These are phyloP conservation scores for Brassica nigra DNA, from an alignment of 345 rosid genomes.

Conservation along the genomic window DNA sequence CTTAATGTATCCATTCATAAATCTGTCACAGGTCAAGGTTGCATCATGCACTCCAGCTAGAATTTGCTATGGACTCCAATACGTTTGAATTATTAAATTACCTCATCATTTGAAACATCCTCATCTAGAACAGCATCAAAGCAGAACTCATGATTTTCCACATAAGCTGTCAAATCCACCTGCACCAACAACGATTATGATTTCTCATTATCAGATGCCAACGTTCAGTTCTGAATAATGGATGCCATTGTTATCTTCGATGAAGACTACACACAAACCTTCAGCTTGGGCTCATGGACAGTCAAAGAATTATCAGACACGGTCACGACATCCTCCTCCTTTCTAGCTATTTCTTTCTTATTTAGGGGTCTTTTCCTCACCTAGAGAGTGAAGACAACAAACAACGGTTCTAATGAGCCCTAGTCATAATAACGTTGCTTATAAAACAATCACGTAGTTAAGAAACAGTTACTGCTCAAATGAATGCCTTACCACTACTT, in stretches of 20 bases:
- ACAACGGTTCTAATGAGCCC: constrained; percentile 16
- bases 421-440: constrained; percentile 2
- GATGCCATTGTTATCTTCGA: constrained; percentile 33
- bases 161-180: constrained; percentile 99
- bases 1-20: constrained; percentile 1
- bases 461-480: constrained; percentile 2
- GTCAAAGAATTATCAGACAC: constrained; percentile 72
- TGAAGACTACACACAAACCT: constrained; percentile 57
- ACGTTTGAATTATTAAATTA: constrained; percentile 28
- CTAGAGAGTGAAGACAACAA: constrained; percentile 41
- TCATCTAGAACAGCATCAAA: constrained; percentile 96
- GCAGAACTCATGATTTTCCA: constrained; percentile 96
- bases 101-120: constrained; percentile 85
- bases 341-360: constrained; percentile 85
- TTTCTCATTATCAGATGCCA: constrained; percentile 30
- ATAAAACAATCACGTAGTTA: constrained; percentile 13
- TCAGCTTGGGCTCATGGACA: constrained; percentile 93
- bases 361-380: constrained; percentile 97
- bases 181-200: constrained; percentile 41
- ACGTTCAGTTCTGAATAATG: constrained; percentile 35
- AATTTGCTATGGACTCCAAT: not conserved
- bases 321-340: constrained; percentile 92
- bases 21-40: constrained; percentile 17
- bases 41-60: constrained; percentile 15
- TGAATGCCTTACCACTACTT: constrained; percentile 88